Evolutionary conservation across 148 eudicot species (phyloP), one percentile per base, ranked within the genome.

Genomic region (Heliosperma pusillum): DNA sequence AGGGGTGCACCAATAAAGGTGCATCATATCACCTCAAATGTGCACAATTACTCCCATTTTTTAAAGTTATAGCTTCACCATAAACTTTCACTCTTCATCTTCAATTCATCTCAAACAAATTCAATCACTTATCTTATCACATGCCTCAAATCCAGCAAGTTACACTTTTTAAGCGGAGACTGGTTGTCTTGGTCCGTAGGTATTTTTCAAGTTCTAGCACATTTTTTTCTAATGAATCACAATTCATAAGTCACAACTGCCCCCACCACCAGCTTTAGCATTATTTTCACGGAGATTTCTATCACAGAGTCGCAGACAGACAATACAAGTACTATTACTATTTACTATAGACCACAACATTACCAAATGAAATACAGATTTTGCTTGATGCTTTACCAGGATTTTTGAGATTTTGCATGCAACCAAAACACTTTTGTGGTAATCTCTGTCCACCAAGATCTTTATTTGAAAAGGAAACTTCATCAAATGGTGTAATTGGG

Each of bases 401-500:
- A 83, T 79, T 80, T n/a, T 74, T 82, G 53, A 94, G 87, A 77
- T 78, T 87, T 75, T 90, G 92, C 84, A 87, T 91, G 89, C 98
- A 94, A 61, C 97, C 97, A 74, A 90, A 91, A 77, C 97, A 94
- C 63, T 74, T 83, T 69, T 86, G 85, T 4, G 84, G 92, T 72
- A 78, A 82, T 24, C 52, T 79, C 60, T 85, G 78, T 76, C 80
- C 79, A n/a, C 82, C 67, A 27, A 77, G 79, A 62, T 62, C 84
- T 30, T 80, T 30, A 72, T 72, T 83, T 53, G 87, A 75, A 44
- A 85, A 85, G 61, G 91, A 66, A 53, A 91, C 92, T 75, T 94
- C 98, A 52, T 91, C 89, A 77, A 91, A 94, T 0, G 92, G 93
- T 58, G 96, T 82, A 78, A 94, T 86, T 26, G 98, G 98, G 78